Percentiles rank a stretch among this genome's conserved stretches.
phyloP scores from a whole-genome alignment of 805 yeast genomes.

The Suhomyces kilbournensis region DNA sequence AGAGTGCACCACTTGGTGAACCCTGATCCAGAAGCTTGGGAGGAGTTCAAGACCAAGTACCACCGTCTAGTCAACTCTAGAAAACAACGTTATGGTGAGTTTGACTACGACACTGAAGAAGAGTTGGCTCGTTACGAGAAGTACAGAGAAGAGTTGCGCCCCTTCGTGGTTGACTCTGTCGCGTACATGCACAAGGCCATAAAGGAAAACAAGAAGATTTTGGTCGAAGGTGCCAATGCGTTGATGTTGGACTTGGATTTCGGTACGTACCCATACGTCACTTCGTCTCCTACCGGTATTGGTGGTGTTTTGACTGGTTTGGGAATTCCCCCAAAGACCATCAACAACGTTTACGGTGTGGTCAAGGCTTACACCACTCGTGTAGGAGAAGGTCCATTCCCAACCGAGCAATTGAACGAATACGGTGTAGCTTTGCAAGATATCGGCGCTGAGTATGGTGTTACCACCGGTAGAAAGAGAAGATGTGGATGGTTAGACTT shows the following conservation, averaged over 20 bases:
- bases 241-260: conserved; percentile 95
- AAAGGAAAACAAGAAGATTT: conserved; percentile 72
- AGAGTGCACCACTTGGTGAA: conserved; percentile 94
- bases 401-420: conserved; percentile 89
- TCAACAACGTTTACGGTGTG: conserved; percentile 85
- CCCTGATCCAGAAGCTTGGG: conserved; percentile 90
- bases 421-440: conserved; percentile 83
- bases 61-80: conserved; percentile 76
- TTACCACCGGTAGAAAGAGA: conserved; percentile 98
- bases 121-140: conserved; percentile 76
- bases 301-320: conserved; percentile 98
- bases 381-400: conserved; percentile 99
- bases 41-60: conserved; percentile 76
- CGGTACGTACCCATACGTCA: conserved; percentile 97
- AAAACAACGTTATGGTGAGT: conserved; percentile 87
- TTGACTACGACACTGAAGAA: conserved; percentile 78
- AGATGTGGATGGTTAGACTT: conserved; percentile 99
- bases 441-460: conserved; percentile 96
- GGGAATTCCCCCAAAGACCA: conserved; percentile 88
- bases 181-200: conserved; percentile 79
- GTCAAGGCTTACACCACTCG: conserved; percentile 98
- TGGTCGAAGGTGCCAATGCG: conserved; percentile 98
- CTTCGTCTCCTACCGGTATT: conserved; percentile 92
- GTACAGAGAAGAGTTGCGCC: conserved; percentile 71
- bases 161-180: conserved; percentile 92